phyloP scores from a whole-genome alignment of 2,329 filamentous ascomycete species.

The Chaetomiaceae sp. region DNA sequence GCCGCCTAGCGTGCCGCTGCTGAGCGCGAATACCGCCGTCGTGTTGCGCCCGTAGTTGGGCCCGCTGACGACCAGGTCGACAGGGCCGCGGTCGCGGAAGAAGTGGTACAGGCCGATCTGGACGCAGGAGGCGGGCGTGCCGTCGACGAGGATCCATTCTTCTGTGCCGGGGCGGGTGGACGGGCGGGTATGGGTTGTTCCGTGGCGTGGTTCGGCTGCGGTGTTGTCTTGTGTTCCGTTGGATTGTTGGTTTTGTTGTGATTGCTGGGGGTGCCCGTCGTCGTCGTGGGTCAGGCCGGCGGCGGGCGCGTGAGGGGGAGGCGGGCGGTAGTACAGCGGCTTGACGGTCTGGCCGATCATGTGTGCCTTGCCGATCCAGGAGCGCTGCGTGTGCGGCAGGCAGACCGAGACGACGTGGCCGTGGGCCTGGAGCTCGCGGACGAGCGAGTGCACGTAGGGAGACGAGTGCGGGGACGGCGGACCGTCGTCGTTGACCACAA shows the following conservation, averaged over 20 bases:
- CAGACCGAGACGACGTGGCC: conserved; percentile 90
- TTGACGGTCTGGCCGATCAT: conserved; percentile 86
- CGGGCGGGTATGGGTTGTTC: conserved; percentile 60
- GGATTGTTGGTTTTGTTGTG: background rate
- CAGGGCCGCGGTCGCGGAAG: conserved; percentile 64
- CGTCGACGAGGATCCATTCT: conserved; percentile 78
- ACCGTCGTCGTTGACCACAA: conserved; percentile 75
- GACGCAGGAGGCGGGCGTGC: conserved; percentile 74
- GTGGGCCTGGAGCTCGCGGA: conserved; percentile 64
- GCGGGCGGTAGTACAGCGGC: conserved; percentile 74
- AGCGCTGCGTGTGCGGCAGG: conserved; percentile 84
- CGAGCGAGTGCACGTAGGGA: conserved; percentile 73
- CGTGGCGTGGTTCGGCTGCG: conserved; percentile 42
- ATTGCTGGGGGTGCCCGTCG: conserved; percentile 15
- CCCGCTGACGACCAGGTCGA: conserved; percentile 74
- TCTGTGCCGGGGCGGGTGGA: conserved; percentile 47
- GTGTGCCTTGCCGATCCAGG: conserved; percentile 98
- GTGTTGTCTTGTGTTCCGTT: conserved; percentile 13
- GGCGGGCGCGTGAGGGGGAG: conserved; percentile 32
- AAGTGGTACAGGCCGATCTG: conserved; percentile 80
- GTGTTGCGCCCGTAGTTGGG: conserved; percentile 83
- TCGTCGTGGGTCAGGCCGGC: conserved; percentile 30
- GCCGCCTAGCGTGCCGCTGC: conserved; percentile 71
- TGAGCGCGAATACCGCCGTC: conserved; percentile 73
- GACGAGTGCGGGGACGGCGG: conserved; percentile 74